A percentile compares a stretch with the other conserved stretches of the same genome.
phyloP scores from a whole-genome alignment of 1,284 basidiomycete genomes.

The Coniferiporia weirii region DNA sequence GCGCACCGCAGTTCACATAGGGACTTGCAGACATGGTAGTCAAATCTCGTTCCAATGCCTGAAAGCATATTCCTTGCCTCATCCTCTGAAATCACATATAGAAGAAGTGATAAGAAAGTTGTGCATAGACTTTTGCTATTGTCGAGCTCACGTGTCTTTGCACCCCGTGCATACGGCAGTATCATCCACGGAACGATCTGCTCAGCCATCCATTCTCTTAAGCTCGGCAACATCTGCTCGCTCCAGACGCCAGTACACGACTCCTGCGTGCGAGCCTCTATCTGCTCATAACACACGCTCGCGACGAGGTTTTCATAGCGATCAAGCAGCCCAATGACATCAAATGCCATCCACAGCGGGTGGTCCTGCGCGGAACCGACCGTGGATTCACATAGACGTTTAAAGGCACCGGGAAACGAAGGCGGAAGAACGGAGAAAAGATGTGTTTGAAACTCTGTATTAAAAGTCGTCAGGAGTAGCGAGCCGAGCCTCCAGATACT shows the following conservation, averaged over 20 bases:
- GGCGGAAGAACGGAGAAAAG: constrained; percentile 64
- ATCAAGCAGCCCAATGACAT: constrained; percentile 73
- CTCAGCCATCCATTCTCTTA: constrained; percentile 72
- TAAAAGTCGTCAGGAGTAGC: constrained; percentile 55
- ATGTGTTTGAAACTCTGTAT: constrained; percentile 61
- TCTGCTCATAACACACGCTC: constrained; percentile 79
- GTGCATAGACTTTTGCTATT: constrained; percentile 4
- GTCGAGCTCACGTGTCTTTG: constrained; percentile 43
- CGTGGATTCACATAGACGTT: constrained; percentile 54
- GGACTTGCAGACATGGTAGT: constrained; percentile 87
- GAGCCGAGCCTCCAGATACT: constrained; percentile 46
- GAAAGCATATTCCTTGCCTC: constrained; percentile 69
- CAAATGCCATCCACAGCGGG: constrained; percentile 56
- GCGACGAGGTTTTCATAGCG: constrained; percentile 82
- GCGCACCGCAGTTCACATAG: constrained; percentile 78
- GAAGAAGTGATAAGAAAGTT: constrained; percentile 9
- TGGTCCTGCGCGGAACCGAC: constrained; percentile 36
- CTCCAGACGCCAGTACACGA: constrained; percentile 70
- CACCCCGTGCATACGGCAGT: constrained; percentile 66
- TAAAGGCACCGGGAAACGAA: constrained; percentile 59
- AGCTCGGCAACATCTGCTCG: constrained; percentile 52
- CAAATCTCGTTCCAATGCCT: constrained; percentile 81
- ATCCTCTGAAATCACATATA: constrained; percentile 39
- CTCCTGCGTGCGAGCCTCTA: constrained; percentile 65
- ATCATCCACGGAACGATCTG: constrained; percentile 82